Conservation (phyloP, 2,329 filamentous ascomycete genomes). For the Talaromyces sp. region DNA sequence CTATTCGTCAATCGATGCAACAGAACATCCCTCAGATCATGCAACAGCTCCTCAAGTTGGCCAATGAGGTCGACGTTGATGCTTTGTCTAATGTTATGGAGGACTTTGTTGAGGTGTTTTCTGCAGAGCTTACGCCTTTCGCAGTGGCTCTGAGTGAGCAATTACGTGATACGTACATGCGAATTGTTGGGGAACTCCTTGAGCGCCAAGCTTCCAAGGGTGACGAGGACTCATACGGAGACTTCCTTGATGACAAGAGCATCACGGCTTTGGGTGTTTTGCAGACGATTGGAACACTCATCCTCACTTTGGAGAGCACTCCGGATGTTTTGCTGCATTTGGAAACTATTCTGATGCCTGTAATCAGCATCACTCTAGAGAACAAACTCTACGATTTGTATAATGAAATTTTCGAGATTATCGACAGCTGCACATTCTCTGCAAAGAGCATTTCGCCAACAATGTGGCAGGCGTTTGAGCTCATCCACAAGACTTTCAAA, state of each 20-base stretch:
- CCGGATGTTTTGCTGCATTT: conserved; percentile 92
- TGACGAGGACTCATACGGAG: conserved; percentile 73
- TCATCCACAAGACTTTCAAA: conserved; percentile 96
- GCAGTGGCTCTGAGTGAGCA: conserved; percentile 95
- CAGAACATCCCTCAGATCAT: conserved; percentile 98
- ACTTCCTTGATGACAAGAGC: conserved; percentile 96
- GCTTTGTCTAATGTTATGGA: conserved; percentile 98
- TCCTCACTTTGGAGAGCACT: conserved; percentile 93
- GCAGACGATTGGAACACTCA: conserved; percentile 95
- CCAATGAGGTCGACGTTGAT: conserved; percentile 97
- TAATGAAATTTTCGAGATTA: conserved; percentile 98
- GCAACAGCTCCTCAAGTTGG: conserved; percentile 94
- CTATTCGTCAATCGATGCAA: conserved; percentile 93
- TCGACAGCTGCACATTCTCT: conserved; percentile 97
- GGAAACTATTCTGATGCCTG: conserved; percentile 93
- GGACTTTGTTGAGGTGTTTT: conserved; percentile 98
- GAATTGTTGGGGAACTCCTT: conserved; percentile 85
- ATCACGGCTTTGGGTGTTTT: conserved; percentile 94
- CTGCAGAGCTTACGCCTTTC: conserved; percentile 92
- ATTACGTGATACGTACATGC: conserved; percentile 88
- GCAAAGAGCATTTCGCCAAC: conserved; percentile 91
- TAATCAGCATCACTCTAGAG: conserved; percentile 91
- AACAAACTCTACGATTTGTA: conserved; percentile 98
- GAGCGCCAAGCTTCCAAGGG: conserved; percentile 75
- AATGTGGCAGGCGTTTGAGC: conserved; percentile 98